Base-by-base conservation (phyloP, 1,139 yeast species). In the Scheffersomyces illinoinensis region DNA sequence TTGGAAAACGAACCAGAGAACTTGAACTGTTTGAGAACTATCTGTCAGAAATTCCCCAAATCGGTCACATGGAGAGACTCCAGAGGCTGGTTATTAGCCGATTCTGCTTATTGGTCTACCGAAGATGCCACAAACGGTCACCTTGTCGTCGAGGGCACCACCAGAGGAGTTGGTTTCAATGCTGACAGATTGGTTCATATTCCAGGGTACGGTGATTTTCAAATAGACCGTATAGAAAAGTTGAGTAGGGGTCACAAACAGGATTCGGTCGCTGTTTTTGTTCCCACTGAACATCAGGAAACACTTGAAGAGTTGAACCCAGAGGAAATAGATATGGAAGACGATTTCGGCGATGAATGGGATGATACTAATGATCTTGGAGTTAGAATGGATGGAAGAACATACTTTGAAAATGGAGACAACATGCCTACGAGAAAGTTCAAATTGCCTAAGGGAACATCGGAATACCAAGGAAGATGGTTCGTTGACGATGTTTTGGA, bases 381-480 rank as follows among this genome's bases (percentile, higher is more conserved):
- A 39, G 87, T 91, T 23, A 82, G 91, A 70, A 83, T 89, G 73
- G 96, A 90, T 65, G 93, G 89, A 53, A 88, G 83, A 66, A 84
- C 81, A 50, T 89, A 87, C 68, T 83, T 90, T 64, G 80, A 79
- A 58, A 79, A 75, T 14, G 78, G 71, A 52, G 66, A 55, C 39
- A 56, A 59, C 56, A 67, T 62, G 55, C 68, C 61, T 64, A 70
- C 51, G 57, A 76, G 69, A 58, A 77, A 74, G 59, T 71, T 67
- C 61, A 70, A 79, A 67, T 78, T 91, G 43, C 98, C 98, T 20
- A 85, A 85, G 68, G 98, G 98, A 23, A 89, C 97, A 54, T 93
- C 98, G 0, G 97, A 90, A 59, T 93, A 93, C 72, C 99, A 95
- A 76, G 91, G 97, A 7, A 86, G 91, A 70, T 95, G 99, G 99